A percentile compares a stretch with the other conserved stretches of the same genome.
Conservation (phyloP, 148 eudicot genomes). For the Bassia scoparia region DNA sequence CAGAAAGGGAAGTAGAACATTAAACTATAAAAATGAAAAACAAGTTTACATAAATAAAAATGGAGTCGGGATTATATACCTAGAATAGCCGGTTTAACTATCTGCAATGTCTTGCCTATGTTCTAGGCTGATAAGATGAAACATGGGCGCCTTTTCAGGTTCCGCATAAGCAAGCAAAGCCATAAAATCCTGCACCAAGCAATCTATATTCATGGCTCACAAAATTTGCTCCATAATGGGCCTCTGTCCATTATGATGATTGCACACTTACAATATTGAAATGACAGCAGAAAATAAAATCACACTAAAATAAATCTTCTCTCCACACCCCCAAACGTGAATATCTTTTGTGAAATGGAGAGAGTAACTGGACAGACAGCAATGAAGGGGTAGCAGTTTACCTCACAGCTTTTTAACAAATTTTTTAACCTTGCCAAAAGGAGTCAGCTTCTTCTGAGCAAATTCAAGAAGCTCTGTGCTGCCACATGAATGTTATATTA, state of each 20-base stretch:
- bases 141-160: slow-evolving; percentile 92
- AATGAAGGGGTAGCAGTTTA: slow-evolving; percentile 29
- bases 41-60: neutral
- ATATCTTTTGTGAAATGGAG: neutral
- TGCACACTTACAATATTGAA: neutral
- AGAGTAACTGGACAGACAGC: neutral
- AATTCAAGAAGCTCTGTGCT: slow-evolving; percentile 88
- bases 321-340: neutral
- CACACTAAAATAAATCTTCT: neutral
- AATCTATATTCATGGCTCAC: neutral
- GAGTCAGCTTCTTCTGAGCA: slow-evolving; percentile 66
- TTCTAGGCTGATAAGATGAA: slow-evolving; percentile 63
- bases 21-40: neutral
- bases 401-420: slow-evolving; percentile 72
- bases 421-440: slow-evolving; percentile 65
- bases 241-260: neutral
- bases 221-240: neutral
- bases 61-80: slow-evolving; percentile 39
- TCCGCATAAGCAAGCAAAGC: slow-evolving; percentile 88
- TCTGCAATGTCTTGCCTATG: slow-evolving; percentile 71
- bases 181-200: slow-evolving; percentile 61
- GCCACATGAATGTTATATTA: slow-evolving; percentile 38
- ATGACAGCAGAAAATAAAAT: no score
- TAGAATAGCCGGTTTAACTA: slow-evolving; percentile 71
- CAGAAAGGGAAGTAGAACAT: neutral